These are phyloP conservation scores for Fusarium equiseti DNA, from an alignment of 2,329 filamentous ascomycete species.

Conservation along the genomic window DNA sequence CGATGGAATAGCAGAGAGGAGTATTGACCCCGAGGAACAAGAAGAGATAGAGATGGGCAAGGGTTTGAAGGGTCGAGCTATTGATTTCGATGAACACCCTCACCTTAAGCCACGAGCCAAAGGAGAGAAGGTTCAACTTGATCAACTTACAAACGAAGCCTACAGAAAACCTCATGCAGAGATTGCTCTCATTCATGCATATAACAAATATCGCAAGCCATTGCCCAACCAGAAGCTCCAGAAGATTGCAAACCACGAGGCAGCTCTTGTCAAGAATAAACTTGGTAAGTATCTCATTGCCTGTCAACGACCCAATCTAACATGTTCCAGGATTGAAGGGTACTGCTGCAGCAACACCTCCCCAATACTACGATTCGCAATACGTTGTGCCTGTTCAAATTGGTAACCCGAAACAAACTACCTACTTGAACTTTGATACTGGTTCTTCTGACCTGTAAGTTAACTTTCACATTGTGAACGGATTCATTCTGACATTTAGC, in stretches of 20 bases:
- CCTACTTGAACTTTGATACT: conserved; percentile 79
- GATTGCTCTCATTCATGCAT: conserved; percentile 49
- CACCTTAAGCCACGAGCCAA: conserved; percentile 18
- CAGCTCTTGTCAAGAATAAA: conserved; percentile 42
- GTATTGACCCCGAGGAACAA: conserved; percentile 5
- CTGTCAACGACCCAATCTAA: not conserved
- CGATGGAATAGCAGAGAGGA: not conserved
- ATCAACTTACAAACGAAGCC: conserved; percentile 51
- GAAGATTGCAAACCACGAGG: conserved; percentile 37
- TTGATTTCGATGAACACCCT: conserved; percentile 14
- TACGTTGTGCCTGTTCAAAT: conserved; percentile 73
- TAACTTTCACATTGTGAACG: accelerated
- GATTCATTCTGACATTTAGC: conserved; percentile 32
- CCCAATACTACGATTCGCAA: conserved; percentile 62
- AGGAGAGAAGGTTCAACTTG: conserved; percentile 47
- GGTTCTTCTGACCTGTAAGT: conserved; percentile 63
- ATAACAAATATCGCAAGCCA: conserved; percentile 54
- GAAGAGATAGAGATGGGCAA: conserved; percentile 8
- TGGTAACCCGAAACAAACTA: conserved; percentile 66
- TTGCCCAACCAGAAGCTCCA: conserved; percentile 47
- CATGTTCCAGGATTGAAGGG: conserved; percentile 34
- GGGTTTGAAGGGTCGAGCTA: not conserved
- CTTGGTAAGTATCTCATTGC: conserved; percentile 25
- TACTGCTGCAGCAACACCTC: conserved; percentile 44
- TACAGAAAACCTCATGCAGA: conserved; percentile 52